Base-by-base conservation (phyloP, 768 basidiomycete genomes). In the Mycena belliarum region DNA sequence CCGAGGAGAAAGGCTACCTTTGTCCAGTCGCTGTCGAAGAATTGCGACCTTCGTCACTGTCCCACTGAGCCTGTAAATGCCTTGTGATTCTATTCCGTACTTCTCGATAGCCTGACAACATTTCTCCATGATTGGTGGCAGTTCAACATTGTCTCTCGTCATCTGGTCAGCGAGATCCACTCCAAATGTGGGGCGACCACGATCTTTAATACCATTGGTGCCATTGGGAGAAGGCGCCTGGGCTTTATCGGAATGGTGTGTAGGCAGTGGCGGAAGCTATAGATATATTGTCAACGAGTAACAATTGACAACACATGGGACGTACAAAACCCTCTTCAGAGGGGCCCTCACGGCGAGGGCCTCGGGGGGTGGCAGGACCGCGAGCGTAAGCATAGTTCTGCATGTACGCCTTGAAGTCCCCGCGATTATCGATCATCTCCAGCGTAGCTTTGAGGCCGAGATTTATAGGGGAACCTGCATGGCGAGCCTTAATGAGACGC, bases 321-420 rank as follows among this genome's bases (percentile, higher is more conserved):
- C 94, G 71, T 70, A 98, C 96, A 76, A 93, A 97, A 38, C 94
- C 93, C 70, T 97, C 94, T 51, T 98, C 93, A 50, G 82, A 78
- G 4, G 94, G 93, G 4, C 93, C 95, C 64, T 97, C 93, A 60
- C 95, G 79, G 59, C 91, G 80, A 26, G 91, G 93, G n/a, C 91
- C 93, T 37, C 86, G 79, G 15, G 74, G 71, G 26, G 76, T 75
- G 37, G 70, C 73, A 47, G 80, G 77, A 12, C 88, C 91, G 59
- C 91, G 89, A 26, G 93, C 93, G 67, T 95, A 93, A 0, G 91
- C 88, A 69, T 96, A 99, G 69, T 97, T 94, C 69, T 97, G 93
- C 95, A 99, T 98, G 70, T 89, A 99, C 9, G 82, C 85, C 75
- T 91, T 96, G 77, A 99, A 98, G 73, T 99, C 97, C 33, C 87